These are phyloP conservation scores for Saccharomycopsis sp. DNA, from an alignment of 805 yeast genomes.

Conservation along the genomic window DNA sequence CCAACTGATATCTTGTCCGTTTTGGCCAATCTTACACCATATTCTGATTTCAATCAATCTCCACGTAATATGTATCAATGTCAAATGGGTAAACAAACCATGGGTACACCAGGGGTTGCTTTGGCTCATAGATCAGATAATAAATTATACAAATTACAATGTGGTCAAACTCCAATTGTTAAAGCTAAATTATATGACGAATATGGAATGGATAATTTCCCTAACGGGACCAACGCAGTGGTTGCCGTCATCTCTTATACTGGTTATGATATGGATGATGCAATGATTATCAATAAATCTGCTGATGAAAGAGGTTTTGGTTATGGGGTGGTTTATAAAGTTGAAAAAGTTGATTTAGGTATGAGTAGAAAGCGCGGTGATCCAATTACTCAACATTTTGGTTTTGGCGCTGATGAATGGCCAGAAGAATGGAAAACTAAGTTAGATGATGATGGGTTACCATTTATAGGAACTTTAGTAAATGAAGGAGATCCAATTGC, in stretches of 20 bases:
- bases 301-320: conserved; percentile 98
- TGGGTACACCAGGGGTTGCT: conserved; percentile 99
- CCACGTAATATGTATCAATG: conserved; percentile 99
- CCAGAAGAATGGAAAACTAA: conserved; percentile 85
- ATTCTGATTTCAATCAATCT: conserved; percentile 96
- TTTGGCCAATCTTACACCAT: conserved; percentile 94
- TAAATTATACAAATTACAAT: conserved; percentile 83
- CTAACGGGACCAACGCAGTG: conserved; percentile 96
- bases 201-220: conserved; percentile 96
- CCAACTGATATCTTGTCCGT: conserved; percentile 94
- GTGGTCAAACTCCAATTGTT: conserved; percentile 96
- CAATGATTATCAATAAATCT: conserved; percentile 95
- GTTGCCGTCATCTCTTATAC: conserved; percentile 98
- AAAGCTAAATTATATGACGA: conserved; percentile 89
- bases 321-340: conserved; percentile 93
- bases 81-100: conserved; percentile 99
- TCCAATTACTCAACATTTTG: conserved; percentile 88
- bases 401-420: conserved; percentile 89
- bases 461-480: conserved; percentile 75
- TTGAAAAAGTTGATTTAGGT: conserved; percentile 79
- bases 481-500: conserved; percentile 94
- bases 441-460: conserved; percentile 88
- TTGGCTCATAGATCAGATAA: conserved; percentile 87
- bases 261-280: conserved; percentile 99
- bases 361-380: conserved; percentile 80